phyloP scores from a whole-genome alignment of 768 basidiomycete genomes.

The Kwoniella newhampshirensis region DNA sequence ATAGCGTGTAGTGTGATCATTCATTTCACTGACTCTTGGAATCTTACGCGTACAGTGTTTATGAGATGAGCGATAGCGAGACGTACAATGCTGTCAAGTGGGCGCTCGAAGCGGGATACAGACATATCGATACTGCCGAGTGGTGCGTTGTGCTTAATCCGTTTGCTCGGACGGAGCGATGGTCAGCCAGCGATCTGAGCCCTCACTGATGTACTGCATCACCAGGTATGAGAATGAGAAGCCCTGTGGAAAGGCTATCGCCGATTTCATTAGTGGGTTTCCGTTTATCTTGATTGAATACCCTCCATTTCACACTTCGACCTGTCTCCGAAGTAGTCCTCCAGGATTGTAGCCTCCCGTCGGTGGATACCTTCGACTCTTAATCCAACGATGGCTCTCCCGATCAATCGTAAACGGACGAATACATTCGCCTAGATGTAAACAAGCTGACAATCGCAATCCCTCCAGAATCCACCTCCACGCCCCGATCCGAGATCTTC shows the following conservation, averaged over 20 bases:
- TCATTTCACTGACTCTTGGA: not conserved
- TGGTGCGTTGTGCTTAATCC: slow-evolving; percentile 34
- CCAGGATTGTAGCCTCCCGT: no score
- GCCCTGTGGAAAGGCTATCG: slow-evolving; percentile 65
- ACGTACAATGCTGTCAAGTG: slow-evolving; percentile 62
- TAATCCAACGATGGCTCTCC: no score
- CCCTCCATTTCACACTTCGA: no score
- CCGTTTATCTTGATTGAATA: not conserved
- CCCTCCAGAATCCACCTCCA: slow-evolving; percentile 40
- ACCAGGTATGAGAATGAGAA: slow-evolving; percentile 68
- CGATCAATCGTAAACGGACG: no score
- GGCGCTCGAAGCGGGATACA: slow-evolving; percentile 70
- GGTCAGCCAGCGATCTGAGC: not conserved
- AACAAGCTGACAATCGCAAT: no score
- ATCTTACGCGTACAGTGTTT: slow-evolving; percentile 50
- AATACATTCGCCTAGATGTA: no score
- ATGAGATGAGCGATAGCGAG: slow-evolving; percentile 64
- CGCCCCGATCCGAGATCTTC: slow-evolving; percentile 64
- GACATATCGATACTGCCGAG: slow-evolving; percentile 61
- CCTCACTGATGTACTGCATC: slow-evolving; percentile 55
- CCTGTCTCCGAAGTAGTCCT: no score
- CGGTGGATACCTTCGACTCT: no score
- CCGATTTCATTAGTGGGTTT: slow-evolving; percentile 42
- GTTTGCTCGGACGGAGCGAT: not conserved
- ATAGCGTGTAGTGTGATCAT: not conserved